Percentiles rank a stretch among this genome's conserved stretches.
Conservation (phyloP, 768 basidiomycete species). For the Tubosaeta brunneosetosa region DNA sequence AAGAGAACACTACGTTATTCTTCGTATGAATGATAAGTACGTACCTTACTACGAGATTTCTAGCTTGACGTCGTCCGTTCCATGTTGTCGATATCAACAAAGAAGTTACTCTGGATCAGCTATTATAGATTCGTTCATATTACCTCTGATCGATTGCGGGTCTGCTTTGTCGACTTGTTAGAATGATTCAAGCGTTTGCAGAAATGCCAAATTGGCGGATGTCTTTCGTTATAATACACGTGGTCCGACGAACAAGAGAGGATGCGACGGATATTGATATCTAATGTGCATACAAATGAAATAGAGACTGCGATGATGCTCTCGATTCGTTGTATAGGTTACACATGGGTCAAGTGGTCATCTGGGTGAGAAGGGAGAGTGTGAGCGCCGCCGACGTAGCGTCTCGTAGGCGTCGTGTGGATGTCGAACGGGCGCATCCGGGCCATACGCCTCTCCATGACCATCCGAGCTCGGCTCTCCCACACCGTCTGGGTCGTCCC, state of each 20-base stretch:
- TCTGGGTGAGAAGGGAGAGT: background rate
- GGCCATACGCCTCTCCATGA: background rate
- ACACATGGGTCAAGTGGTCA: background rate
- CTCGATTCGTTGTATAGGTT: background rate
- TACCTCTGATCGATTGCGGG: no score
- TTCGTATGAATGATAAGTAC: no score
- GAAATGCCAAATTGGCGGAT: background rate
- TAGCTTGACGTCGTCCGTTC: no score
- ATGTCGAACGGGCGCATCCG: background rate
- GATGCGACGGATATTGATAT: background rate
- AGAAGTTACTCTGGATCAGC: no score
- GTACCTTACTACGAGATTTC: no score
- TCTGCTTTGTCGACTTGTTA: no score
- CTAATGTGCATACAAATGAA: background rate
- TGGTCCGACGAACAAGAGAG: background rate
- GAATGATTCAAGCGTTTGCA: background rate
- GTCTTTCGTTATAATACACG: background rate
- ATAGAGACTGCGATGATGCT: background rate
- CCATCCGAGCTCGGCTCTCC: constrained; percentile 3
- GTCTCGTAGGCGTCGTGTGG: constrained; percentile 5
- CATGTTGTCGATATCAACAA: no score
- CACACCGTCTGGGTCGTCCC: constrained; percentile 14
- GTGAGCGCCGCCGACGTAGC: constrained; percentile 10
- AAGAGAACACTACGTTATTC: no score
- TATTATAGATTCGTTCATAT: no score